A percentile compares a stretch with the other conserved stretches of the same genome.
Conservation (phyloP, 345 rosid genomes). For the Trapa bicornis region DNA sequence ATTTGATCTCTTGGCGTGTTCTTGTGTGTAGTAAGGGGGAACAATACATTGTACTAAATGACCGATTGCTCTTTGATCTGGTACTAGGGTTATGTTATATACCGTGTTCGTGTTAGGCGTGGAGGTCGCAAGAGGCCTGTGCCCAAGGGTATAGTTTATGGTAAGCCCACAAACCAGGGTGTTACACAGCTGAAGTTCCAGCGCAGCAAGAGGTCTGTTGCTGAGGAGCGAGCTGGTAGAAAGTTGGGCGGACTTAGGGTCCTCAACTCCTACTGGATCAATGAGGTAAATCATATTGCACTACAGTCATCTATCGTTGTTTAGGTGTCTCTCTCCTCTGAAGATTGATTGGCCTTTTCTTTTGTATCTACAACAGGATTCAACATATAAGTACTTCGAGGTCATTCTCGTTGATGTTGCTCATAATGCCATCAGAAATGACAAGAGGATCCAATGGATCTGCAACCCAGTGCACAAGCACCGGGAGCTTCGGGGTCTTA, state of each 20-base stretch:
- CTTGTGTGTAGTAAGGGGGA: not conserved
- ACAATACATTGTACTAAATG: not conserved
- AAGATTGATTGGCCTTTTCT: no score
- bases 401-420: not conserved
- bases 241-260: not conserved
- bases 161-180: slow-evolving; percentile 5
- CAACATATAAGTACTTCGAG: not conserved
- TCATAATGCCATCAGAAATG: not conserved
- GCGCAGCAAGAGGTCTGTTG: slow-evolving; percentile 3
- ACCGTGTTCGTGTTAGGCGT: not conserved
- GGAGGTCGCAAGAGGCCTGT: slow-evolving; percentile 2
- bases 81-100: not conserved
- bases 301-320: no score
- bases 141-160: slow-evolving; percentile 1
- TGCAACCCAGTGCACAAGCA: slow-evolving; percentile 1
- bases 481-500: not conserved
- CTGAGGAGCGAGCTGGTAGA: slow-evolving; percentile 1
- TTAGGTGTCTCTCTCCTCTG: no score
- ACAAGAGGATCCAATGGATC: not conserved
- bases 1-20: not conserved
- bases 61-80: not conserved
- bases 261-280: slow-evolving; percentile 3
- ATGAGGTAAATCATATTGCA: not conserved
- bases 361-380: not conserved
- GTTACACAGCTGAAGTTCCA: slow-evolving; percentile 5